Conservation (phyloP, 805 yeast species). For the Nakazawaea sp. region DNA sequence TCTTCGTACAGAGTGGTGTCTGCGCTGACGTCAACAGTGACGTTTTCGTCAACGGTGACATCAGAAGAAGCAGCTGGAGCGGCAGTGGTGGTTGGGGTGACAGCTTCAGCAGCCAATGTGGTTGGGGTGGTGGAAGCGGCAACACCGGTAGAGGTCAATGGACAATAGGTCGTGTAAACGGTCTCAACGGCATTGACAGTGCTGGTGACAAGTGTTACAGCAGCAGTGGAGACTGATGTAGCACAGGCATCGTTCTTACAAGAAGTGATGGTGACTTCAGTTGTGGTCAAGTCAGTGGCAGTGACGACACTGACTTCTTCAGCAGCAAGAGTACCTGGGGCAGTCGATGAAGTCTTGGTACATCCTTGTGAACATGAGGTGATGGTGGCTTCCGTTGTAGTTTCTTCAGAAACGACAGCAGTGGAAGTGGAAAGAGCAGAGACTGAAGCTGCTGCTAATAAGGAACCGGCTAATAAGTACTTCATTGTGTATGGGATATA, state of each 20-base stretch:
- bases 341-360: constrained; percentile 12
- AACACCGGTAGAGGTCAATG: constrained; percentile 15
- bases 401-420: constrained; percentile 13
- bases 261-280: constrained; percentile 18
- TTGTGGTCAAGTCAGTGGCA: constrained; percentile 16
- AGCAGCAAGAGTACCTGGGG: constrained; percentile 12
- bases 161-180: constrained; percentile 33
- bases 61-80: constrained; percentile 15
- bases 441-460: constrained; percentile 8
- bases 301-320: constrained; percentile 10
- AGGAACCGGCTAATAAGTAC: constrained; percentile 10
- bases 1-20: constrained; percentile 16
- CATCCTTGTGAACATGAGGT: constrained; percentile 12
- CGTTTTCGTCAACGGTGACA: constrained; percentile 9
- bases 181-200: constrained; percentile 28
- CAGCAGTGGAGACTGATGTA: constrained; percentile 16
- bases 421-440: constrained; percentile 9
- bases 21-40: constrained; percentile 10
- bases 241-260: constrained; percentile 16
- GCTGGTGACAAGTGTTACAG: constrained; percentile 21
- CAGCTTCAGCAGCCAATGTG: constrained; percentile 13
- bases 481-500: constrained; percentile 7
- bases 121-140: constrained; percentile 9
- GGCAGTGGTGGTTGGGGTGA: constrained; percentile 18
- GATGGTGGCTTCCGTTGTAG: constrained; percentile 13